Conservation (phyloP, 1,284 basidiomycete species). For the Tilletiopsis washingtonensis region DNA sequence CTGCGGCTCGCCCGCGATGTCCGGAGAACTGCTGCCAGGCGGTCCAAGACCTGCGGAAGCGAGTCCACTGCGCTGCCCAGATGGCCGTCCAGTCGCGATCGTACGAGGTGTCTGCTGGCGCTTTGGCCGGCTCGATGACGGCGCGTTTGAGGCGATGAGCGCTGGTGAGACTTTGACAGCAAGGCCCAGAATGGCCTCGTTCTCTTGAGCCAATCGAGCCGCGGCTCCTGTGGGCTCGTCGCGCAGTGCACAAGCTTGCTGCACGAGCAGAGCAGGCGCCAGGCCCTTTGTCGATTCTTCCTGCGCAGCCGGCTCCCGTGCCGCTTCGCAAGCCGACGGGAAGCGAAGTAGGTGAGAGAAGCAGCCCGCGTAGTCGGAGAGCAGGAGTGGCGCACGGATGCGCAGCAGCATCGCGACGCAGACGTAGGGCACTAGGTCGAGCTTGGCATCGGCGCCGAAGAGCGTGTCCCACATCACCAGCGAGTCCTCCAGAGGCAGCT, state of each 20-base stretch:
- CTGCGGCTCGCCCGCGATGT: conserved; percentile 1
- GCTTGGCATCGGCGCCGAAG: conserved; percentile 17
- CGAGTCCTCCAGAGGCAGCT: conserved; percentile 25
- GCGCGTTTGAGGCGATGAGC: not conserved
- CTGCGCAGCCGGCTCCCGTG: not conserved
- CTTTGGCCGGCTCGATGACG: conserved; percentile 6
- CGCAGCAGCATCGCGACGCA: conserved; percentile 42
- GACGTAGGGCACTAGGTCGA: conserved; percentile 33
- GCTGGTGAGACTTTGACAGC: not conserved
- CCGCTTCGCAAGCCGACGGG: not conserved
- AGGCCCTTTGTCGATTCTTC: not conserved
- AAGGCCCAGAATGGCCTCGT: not conserved
- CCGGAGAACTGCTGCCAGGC: not conserved
- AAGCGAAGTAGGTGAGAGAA: conserved; percentile 10
- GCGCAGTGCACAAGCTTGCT: not conserved
- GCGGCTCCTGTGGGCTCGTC: too few species aligned
- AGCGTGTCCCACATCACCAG: conserved; percentile 42
- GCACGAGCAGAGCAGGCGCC: not conserved
- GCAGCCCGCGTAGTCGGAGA: conserved; percentile 24
- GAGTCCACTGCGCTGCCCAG: not conserved
- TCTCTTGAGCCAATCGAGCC: too few species aligned
- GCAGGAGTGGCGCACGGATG: conserved; percentile 32
- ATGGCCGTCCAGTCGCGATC: not conserved
- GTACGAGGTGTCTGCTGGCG: not conserved
- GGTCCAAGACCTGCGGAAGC: too few species aligned